Base-by-base conservation (phyloP, 1,284 basidiomycete species). In the Moesziomyces parantarcticus region DNA sequence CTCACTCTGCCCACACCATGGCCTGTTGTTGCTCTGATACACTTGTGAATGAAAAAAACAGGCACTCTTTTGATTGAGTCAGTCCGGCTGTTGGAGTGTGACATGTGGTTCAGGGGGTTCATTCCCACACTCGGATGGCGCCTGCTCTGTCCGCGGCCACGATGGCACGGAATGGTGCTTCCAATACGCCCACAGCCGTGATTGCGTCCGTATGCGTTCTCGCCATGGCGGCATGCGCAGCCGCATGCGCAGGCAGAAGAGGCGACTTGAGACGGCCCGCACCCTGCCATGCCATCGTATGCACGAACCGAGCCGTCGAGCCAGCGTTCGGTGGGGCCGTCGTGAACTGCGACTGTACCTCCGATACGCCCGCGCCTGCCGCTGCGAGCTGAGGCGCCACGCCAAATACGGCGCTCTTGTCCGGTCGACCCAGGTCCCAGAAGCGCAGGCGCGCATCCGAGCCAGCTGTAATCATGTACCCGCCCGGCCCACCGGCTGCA, bases 111-210 rank as follows among this genome's bases (percentile, higher is more conserved):
- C n/a, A n/a, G n/a, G 7, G 7, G 7, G 14, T 4, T 53, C 42
- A 83, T 58, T 83, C 81, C 82, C 82, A 83, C 10, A 83, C 78
- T 0, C 79, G 64, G 13, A 83, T 62, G 32, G 67, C 58, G 16
- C 82, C 82, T 14, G 60, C 52, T 18, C 76, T 45, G 81, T 96
- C 94, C 3, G 91, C 93, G 68, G 92, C 94, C 11, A 96, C 88
- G 44, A 95, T 88, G 5, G 93, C 92, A 48, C 91, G 87, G 85
- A 95, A 96, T 0, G 93, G 93, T 0, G 91, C 88, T 71, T 96
- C 93, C 54, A 96, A 89, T 67, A 91, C 91, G 0, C 89, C 88
- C 22, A 96, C 83, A 3, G 91, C 89, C 1, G 91, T 92, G 23
- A 97, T 88, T 3, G 92, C 88, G 79, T 96, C 94, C 70, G 91